A percentile compares a stretch with the other conserved stretches of the same genome.
These are phyloP conservation scores for Candida railenensis DNA, from an alignment of 805 yeast species.

Conservation along the genomic window DNA sequence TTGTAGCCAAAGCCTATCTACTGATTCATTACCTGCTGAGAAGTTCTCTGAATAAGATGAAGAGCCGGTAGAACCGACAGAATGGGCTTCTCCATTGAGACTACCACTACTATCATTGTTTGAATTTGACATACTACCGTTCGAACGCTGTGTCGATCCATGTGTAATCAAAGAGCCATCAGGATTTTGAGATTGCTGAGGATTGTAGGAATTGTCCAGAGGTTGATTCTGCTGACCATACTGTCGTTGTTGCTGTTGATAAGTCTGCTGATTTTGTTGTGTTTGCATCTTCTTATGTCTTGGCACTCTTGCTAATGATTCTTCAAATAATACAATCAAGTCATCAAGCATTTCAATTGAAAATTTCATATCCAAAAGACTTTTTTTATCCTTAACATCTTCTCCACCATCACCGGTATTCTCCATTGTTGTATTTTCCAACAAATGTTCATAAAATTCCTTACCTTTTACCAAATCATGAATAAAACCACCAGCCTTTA, in stretches of 20 bases:
- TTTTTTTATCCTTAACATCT: not conserved
- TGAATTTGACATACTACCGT: not conserved
- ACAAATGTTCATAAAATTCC: not conserved
- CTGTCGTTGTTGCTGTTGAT: not conserved
- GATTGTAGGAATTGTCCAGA: not conserved
- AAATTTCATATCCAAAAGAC: constrained; percentile 7
- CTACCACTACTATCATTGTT: not conserved
- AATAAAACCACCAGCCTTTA: constrained; percentile 12
- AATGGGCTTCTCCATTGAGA: not conserved
- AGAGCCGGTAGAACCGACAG: constrained; percentile 2
- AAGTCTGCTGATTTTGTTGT: not conserved
- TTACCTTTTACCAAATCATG: not conserved
- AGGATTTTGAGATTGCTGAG: not conserved
- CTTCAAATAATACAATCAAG: constrained; percentile 20
- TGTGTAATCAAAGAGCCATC: not conserved
- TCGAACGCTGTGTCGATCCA: not conserved
- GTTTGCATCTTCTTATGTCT: constrained; percentile 5
- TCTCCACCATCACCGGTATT: not conserved
- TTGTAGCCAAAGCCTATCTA: constrained; percentile 19
- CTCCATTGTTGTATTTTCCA: not conserved
- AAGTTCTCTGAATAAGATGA: constrained; percentile 1
- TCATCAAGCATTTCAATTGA: constrained; percentile 20
- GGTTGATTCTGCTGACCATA: not conserved
- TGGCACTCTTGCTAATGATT: constrained; percentile 15
- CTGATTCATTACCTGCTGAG: constrained; percentile 11